Evolutionary conservation across 495 filamentous ascomycete genomes (phyloP).

Genomic region (Symbiotaphrina buchneri): DNA sequence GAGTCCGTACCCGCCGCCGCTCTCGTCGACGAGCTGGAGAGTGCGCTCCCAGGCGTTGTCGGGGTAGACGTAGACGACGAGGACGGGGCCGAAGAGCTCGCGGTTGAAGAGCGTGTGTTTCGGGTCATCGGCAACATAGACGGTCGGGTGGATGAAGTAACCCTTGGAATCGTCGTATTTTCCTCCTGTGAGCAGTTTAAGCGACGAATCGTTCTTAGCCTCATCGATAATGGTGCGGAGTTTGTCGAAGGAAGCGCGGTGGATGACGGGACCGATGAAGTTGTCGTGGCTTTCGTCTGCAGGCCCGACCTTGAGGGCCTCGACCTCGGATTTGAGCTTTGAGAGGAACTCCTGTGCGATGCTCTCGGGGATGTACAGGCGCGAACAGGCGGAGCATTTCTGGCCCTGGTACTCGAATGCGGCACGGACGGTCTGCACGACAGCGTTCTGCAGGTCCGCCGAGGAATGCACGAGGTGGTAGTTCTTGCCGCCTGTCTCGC

Average conservation of each 20-base stretch:
- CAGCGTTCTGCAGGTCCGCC: slow-evolving; percentile 56
- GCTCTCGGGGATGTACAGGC: slow-evolving; percentile 49
- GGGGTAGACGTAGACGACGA: slow-evolving; percentile 49
- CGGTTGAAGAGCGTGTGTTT: slow-evolving; percentile 40
- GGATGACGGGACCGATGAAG: slow-evolving; percentile 65
- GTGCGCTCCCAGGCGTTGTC: slow-evolving; percentile 31
- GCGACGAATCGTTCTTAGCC: slow-evolving; percentile 37
- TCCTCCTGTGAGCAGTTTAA: slow-evolving; percentile 44
- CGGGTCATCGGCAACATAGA: slow-evolving; percentile 38
- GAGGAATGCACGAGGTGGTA: slow-evolving; percentile 63
- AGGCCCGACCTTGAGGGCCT: slow-evolving; percentile 41
- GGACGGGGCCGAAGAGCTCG: slow-evolving; percentile 61
- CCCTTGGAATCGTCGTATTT: slow-evolving; percentile 43
- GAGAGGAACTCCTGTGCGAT: slow-evolving; percentile 42
- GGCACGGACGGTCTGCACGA: slow-evolving; percentile 59
- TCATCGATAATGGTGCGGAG: slow-evolving; percentile 41
- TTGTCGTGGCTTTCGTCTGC: slow-evolving; percentile 44
- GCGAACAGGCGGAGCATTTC: slow-evolving; percentile 69
- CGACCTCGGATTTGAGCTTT: slow-evolving; percentile 37
- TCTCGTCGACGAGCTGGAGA: slow-evolving; percentile 37
- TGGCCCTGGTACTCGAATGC: slow-evolving; percentile 84
- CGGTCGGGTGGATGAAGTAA: slow-evolving; percentile 51
- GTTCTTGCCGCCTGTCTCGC: slow-evolving; percentile 82
- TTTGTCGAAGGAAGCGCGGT: slow-evolving; percentile 46
- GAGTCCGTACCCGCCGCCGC: slow-evolving; percentile 49